A percentile compares a stretch with the other conserved stretches of the same genome.
These are phyloP conservation scores for Venturia effusa DNA, from an alignment of 2,329 filamentous ascomycete species.

Conservation along the genomic window DNA sequence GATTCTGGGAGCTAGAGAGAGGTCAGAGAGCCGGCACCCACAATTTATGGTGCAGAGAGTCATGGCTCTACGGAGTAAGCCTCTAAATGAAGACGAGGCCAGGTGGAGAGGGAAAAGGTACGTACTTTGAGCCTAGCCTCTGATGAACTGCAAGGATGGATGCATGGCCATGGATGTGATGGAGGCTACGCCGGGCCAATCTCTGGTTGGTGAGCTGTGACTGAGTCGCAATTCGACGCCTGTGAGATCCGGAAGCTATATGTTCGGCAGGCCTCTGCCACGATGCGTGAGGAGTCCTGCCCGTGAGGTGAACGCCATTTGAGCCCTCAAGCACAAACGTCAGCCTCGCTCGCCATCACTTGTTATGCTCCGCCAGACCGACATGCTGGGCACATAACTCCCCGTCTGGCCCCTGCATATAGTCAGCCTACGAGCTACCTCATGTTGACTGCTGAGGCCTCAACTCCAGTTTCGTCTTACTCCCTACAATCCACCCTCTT, in stretches of 20 bases:
- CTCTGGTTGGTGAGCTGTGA: neutral
- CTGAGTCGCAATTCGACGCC: neutral
- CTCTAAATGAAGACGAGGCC: neutral
- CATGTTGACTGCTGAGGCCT: neutral
- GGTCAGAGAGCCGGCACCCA: neutral
- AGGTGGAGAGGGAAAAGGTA: neutral
- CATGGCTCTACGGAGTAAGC: neutral
- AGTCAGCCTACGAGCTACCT: neutral
- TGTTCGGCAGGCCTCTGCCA: neutral
- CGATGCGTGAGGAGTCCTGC: neutral
- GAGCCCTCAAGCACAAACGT: neutral
- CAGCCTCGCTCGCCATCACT: neutral
- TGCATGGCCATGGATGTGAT: neutral
- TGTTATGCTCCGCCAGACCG: neutral
- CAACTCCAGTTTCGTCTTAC: neutral
- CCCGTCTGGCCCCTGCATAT: neutral
- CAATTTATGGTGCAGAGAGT: neutral
- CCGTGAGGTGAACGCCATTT: neutral
- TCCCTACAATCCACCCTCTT: neutral
- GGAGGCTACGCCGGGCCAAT: neutral
- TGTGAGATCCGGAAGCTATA: neutral
- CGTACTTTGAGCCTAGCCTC: neutral
- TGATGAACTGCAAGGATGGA: neutral
- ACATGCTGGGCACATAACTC: neutral
- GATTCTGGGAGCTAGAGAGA: neutral